Base-by-base conservation (phyloP, 352 stramenopile genomes). In the Thalassiosira hispida region DNA sequence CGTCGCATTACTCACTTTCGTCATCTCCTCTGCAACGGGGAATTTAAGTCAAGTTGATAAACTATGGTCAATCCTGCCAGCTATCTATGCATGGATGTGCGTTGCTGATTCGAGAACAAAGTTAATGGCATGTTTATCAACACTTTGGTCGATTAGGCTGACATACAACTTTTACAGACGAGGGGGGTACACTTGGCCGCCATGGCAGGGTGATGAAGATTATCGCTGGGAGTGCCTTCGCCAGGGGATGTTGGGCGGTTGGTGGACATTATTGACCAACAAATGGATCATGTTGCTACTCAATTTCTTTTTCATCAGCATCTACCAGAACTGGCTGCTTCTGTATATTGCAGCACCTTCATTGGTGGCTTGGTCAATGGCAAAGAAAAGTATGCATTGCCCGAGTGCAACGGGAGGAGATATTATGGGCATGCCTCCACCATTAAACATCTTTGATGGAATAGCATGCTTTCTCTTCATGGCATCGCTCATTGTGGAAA, bases 1-100 rank as follows among this genome's bases (percentile, higher is more conserved):
- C 20, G 2, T 82, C 52, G 53, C 67, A n/a, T 31, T 79, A 6
- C 33, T 83, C 2, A 77, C 59, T 49, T 93, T 90, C 73, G 53
- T 79, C 0, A 55, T 76, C 1, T 90, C 83, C 23, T 77, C 74
- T 31, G 12, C 79, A 2, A 96, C 94, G n/a, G 77, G 81, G 73
- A 98, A 98, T 75, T 95, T 96, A 77, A 96, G 91, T 67, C 94
- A 97, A 89, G 94, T 95, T 0, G 95, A 98, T 62, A 96, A 96
- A n/a, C 35, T 97, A 44, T 98, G 95, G 95, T 96, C 91, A 22
- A 94, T 98, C 64, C 91, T 91, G 59, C 95, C 95, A 11, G 79
- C 92, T 53, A 38, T 96, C 0, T 98, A 97, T 74, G 86, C 91
- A 14, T 97, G 93, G 93, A 94, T 97, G 44, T 79, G 77, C 16